Base-by-base conservation (phyloP, 805 yeast genomes). In the Pichia exigua region DNA sequence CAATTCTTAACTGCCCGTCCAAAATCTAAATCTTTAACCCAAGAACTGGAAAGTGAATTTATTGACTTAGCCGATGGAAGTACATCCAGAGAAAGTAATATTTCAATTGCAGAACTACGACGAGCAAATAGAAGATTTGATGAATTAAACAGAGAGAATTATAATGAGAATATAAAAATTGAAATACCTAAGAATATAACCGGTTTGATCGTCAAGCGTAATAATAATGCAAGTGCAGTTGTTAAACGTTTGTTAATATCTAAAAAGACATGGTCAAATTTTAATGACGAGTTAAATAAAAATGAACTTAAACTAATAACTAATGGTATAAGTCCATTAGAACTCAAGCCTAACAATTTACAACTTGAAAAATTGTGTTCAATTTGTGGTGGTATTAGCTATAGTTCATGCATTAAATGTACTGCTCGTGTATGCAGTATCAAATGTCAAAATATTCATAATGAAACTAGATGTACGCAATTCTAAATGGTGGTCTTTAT, bases 351-450 rank as follows among this genome's bases (percentile, higher is more conserved):
- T 3, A 63, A 68, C 45, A 58, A 62, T 43, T 65, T 67, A 13
- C 65, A 67, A 17, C 59, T 65, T 41, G 72, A 72, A 60, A 72
- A 73, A 46, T 61, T 74, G 11, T 74, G 78, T 50, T 67, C 76
- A 0, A 73, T 74, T 9, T 74, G 78, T 61, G 78, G 78, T 2
- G 73, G 72, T 46, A 64, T 69, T 8, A 65, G 74, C 41, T 73
- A 66, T 41, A 69, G 72, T 17, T 57, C 67, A 26, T 74, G 78
- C 58, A 66, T 70, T 7, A 65, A 67, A 44, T 74, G 78, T 57
- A 60, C 65, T n/a, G 58, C 72, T 2, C 57, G 78, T 35, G 70
- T 72, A 6, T 74, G 78, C 55, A 61, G 70, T 52, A 70, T 73
- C 8, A 69, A 67, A 48, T 74, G 78, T 50, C 64, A 65, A 30